Evolutionary conservation across 805 yeast species (phyloP), one percentile per base, ranked within the genome.

Genomic region (Danielia oregonensis): DNA sequence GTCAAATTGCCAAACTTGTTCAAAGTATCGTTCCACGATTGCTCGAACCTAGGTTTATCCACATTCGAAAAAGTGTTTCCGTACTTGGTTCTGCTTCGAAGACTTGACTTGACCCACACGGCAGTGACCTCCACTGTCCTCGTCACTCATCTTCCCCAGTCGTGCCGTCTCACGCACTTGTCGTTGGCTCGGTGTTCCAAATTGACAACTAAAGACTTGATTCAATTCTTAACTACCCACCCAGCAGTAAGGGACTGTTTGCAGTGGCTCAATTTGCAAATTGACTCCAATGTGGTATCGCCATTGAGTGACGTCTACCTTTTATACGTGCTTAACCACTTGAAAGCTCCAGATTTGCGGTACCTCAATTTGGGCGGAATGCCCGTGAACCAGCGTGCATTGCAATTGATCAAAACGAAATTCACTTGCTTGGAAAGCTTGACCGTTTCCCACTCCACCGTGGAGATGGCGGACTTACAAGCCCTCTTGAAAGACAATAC

Each of bases 51-150:
- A 24, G 72, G 86, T 4, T 58, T 75, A 5, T 68, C 66, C n/a
- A 71, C 72, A 0, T 74, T 84, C 37, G 66, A 66, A 17, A 71
- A 69, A 33, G 54, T 85, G 9, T 62, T 89, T 18, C 81, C 84
- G 2, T 73, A 70, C 32, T 61, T 82, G 29, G 61, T 67, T 17
- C 64, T 69, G 39, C 60, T 88, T 33, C 75, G 76, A 43, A 74
- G 86, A 42, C 63, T 88, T 19, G 97, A 88, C 54, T 65, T 89
- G 32, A 78, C 85, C 11, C 95, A 86, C 50, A 88, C 96, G 0
- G 78, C 82, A 29, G 75, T 88, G 26, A 78, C 81, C 1, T 79
- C 84, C 4, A 67, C 72, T n/a, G 73, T 76, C 0, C 66, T 88
- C 25, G 55, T 64, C 36, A 60, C 70, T 15, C 49, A 51, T 36